Conservation (phyloP, 2,329 filamentous ascomycete species). For the Cladosporium sp. region DNA sequence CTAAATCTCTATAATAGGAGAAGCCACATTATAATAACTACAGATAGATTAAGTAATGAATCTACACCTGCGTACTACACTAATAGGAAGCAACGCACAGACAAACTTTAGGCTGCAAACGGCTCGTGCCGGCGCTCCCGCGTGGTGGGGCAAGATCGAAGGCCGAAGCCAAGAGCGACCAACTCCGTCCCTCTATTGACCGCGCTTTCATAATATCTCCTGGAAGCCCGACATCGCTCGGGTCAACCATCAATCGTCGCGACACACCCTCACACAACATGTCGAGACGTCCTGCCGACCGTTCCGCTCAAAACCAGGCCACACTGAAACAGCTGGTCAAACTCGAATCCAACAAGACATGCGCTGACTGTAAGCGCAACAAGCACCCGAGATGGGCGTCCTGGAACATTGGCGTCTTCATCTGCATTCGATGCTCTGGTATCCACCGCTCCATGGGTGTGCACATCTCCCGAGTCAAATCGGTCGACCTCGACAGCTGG, state of each 20-base stretch:
- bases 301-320: constrained; percentile 85
- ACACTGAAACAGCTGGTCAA: constrained; percentile 94
- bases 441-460: constrained; percentile 99
- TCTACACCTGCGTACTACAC: too few species aligned
- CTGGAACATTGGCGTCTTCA: constrained; percentile 95
- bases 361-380: constrained; percentile 97
- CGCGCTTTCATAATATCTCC: constrained; percentile 4
- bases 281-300: constrained; percentile 77
- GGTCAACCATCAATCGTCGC: not conserved
- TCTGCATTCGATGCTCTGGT: constrained; percentile 94
- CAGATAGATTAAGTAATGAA: too few species aligned
- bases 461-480: constrained; percentile 96
- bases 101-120: too few species aligned
- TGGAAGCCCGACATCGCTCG: not conserved
- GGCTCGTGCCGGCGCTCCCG: too few species aligned
- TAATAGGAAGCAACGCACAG: too few species aligned
- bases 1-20: too few species aligned
- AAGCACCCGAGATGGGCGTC: constrained; percentile 99
- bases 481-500: constrained; percentile 95
- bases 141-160: not conserved
- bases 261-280: constrained; percentile 41
- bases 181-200: constrained; percentile 4
- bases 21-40: too few species aligned
- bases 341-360: constrained; percentile 90
- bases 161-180: not conserved